Evolutionary conservation across 805 yeast species (phyloP).

Genomic region (Danielia oregonensis): DNA sequence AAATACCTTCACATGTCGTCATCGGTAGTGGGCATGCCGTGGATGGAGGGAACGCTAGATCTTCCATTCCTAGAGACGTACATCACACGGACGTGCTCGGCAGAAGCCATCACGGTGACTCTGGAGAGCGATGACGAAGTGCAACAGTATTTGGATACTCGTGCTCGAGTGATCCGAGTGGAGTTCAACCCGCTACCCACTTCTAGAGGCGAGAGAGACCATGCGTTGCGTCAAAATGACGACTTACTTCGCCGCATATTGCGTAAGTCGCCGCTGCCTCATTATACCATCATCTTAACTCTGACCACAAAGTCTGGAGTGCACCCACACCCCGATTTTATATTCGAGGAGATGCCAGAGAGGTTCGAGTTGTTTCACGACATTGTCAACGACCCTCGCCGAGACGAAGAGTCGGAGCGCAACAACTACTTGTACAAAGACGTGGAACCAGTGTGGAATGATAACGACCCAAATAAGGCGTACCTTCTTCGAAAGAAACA

Average conservation of each 20-base stretch:
- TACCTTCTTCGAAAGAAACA: conserved; percentile 27
- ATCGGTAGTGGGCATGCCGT: conserved; percentile 57
- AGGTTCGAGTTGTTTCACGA: conserved; percentile 50
- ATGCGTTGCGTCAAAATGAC: conserved; percentile 39
- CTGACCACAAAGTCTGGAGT: conserved; percentile 17
- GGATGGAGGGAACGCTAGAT: conserved; percentile 41
- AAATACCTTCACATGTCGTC: conserved; percentile 55
- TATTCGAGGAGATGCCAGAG: conserved; percentile 29
- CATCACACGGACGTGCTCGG: conserved; percentile 49
- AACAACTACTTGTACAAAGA: conserved; percentile 37
- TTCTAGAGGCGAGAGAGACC: conserved; percentile 18
- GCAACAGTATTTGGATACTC: conserved; percentile 57
- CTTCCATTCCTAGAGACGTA: conserved; percentile 39
- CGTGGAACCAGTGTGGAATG: conserved; percentile 20
- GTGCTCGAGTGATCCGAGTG: conserved; percentile 58
- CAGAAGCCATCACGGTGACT: conserved; percentile 36
- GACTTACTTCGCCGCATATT: conserved; percentile 50
- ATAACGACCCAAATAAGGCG: conserved; percentile 24
- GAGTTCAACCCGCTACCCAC: conserved; percentile 48
- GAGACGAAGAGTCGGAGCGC: conserved; percentile 52
- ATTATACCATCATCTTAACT: conserved; percentile 57
- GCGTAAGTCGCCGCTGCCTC: conserved; percentile 74
- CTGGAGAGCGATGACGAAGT: conserved; percentile 44
- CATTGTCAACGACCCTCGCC: conserved; percentile 48
- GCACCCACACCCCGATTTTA: conserved; percentile 31